Evolutionary conservation across 2,329 filamentous ascomycete species (phyloP), one percentile per base, ranked within the genome.

Genomic region (Sclerotinia minor): DNA sequence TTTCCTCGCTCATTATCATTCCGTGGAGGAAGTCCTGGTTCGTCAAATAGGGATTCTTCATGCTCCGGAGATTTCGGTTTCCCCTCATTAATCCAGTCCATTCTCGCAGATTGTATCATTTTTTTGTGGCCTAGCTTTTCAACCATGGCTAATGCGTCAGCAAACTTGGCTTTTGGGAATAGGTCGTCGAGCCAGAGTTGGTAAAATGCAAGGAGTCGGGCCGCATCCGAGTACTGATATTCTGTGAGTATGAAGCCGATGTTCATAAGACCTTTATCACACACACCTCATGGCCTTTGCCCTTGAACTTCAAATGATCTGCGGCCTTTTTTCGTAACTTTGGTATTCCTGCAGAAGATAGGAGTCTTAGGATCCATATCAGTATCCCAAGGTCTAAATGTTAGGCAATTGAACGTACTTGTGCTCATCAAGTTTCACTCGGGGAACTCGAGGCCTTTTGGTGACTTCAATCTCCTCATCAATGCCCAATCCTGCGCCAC

Each of bases 141-240:
- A 2, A 98, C 92, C 82, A 98, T 97, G 50, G 84, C 81, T 8
- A 98, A 82, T 3, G 91, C 95, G 75, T 99, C 95, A 59, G 91
- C 85, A 75, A 99, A 99, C 75, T 93, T 94, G 6, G 94, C 95
- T 76, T 96, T 93, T 17, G 95, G 95, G 76, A 94, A 99, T 17
- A 99, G 83, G 76, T 97, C 93, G 79, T 99, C 94, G 2, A 99
- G 89, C 95, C 95, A 99, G 67, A 97, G 80, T 77, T 98, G 95
- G 77, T 98, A 99, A 77, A 96, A 92, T 32, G 91, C 92, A 59
- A 99, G 83, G 32, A 99, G 84, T 21, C 89, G 87, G 0, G 89
- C 86, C 15, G 93, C 87, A 76, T 99, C 95, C 24, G 90, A 89
- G 79, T 95, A 98, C 89, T 94, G 65, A 1, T 54, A 19, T 66